Conservation (phyloP, 116 monocot genomes). For the Trichopus zeylanicus region DNA sequence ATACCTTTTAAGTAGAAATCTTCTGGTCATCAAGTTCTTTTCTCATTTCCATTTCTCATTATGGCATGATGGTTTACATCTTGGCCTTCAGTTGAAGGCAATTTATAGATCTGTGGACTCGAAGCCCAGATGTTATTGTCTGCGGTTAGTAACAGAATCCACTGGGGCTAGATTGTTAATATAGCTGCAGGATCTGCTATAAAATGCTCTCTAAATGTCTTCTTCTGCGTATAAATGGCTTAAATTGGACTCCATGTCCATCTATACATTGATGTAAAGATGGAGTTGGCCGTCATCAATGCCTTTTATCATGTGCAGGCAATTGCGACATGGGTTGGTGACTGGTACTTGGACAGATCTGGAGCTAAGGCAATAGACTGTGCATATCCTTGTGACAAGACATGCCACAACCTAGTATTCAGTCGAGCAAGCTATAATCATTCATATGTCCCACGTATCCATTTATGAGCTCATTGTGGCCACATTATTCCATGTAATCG, state of each 20-base stretch:
- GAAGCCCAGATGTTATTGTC: too few relatives aligned
- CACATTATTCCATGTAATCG: not conserved
- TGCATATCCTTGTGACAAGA: slow-evolving; percentile 28
- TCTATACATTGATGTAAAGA: not conserved
- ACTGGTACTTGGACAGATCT: slow-evolving; percentile 27
- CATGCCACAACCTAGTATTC: slow-evolving; percentile 19
- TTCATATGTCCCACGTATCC: not conserved
- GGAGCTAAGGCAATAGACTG: slow-evolving; percentile 25
- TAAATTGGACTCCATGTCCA: not conserved
- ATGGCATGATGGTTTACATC: too few relatives aligned
- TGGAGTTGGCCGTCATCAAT: not conserved
- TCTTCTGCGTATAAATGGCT: not conserved
- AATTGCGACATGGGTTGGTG: slow-evolving; percentile 21
- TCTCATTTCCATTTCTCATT: not conserved
- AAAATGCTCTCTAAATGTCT: too few relatives aligned
- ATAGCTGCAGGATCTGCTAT: too few relatives aligned
- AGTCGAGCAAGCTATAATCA: not conserved
- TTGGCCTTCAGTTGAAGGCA: too few relatives aligned
- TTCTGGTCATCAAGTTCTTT: not conserved
- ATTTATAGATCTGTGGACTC: too few relatives aligned
- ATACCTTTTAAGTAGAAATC: not conserved
- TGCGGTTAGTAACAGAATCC: too few relatives aligned
- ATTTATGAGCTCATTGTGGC: not conserved
- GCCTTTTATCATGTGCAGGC: slow-evolving; percentile 5
- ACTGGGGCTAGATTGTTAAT: too few relatives aligned